Conservation (phyloP, 2,329 filamentous ascomycete species). For the Aspergillus neoniger region DNA sequence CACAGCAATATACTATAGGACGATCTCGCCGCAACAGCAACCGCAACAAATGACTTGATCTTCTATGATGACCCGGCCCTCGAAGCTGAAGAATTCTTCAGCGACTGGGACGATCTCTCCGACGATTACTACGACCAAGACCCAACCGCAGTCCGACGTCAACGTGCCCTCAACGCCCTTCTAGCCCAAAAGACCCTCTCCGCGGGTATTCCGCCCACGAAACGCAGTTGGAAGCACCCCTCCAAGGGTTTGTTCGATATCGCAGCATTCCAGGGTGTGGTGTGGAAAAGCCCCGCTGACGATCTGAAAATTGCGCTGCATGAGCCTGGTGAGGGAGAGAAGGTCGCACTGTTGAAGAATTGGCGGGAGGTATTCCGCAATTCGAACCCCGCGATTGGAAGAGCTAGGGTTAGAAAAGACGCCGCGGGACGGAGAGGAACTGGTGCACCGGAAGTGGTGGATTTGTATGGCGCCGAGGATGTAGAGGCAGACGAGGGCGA, state of each 20-base stretch:
- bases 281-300: conserved; percentile 40
- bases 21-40: conserved; percentile 44
- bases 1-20: conserved; percentile 32
- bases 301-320: conserved; percentile 33
- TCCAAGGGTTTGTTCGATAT: conserved; percentile 22
- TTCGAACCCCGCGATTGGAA: conserved; percentile 33
- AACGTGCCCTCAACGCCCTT: conserved; percentile 20
- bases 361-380: conserved; percentile 49
- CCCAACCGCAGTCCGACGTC: conserved; percentile 32
- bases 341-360: conserved; percentile 48
- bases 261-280: conserved; percentile 40
- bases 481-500: not conserved
- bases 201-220: not conserved
- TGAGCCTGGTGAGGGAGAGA: conserved; percentile 43
- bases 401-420: conserved; percentile 21
- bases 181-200: not conserved
- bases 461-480: not conserved
- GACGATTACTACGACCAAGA: conserved; percentile 51
- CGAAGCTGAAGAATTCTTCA: conserved; percentile 44
- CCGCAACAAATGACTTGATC: conserved; percentile 43
- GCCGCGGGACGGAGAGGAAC: not conserved
- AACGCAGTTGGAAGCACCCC: conserved; percentile 5
- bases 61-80: conserved; percentile 42
- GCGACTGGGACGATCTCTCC: conserved; percentile 50
- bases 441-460: not conserved